phyloP scores from a whole-genome alignment of 345 rosid species.

The Trapa incisa region DNA sequence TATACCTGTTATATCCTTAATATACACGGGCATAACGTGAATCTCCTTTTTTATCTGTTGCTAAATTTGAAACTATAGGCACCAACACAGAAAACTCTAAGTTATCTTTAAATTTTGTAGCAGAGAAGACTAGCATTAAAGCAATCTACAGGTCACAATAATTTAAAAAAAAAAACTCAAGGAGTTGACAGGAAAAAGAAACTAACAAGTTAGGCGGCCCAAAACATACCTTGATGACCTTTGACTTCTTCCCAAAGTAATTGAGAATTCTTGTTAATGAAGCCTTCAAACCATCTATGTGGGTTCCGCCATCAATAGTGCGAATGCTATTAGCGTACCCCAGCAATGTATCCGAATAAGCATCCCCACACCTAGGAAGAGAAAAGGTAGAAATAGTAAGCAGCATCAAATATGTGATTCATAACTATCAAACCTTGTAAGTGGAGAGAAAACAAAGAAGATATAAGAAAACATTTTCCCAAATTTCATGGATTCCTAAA shows the following conservation, averaged over 20 bases:
- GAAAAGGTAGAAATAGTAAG: neutral
- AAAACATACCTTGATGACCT: slow-evolving; percentile 56
- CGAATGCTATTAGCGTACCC: no score
- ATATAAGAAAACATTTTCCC: neutral
- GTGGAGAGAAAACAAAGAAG: neutral
- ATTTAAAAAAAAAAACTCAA: neutral
- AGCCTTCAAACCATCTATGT: slow-evolving; percentile 85
- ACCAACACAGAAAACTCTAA: neutral
- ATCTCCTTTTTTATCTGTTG: neutral
- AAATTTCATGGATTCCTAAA: neutral
- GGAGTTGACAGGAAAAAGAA: neutral
- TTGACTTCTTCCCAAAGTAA: slow-evolving; percentile 76
- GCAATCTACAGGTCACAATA: neutral
- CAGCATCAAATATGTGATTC: neutral
- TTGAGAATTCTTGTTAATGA: slow-evolving; percentile 87
- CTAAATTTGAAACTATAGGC: neutral
- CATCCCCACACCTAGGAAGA: slow-evolving; percentile 75
- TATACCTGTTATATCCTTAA: neutral
- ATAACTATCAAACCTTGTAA: neutral
- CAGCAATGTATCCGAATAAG: slow-evolving; percentile 64
- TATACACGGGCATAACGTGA: neutral
- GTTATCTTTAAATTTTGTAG: neutral
- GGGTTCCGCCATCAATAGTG: slow-evolving; percentile 4
- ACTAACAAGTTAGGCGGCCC: neutral
- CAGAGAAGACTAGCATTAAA: neutral